Evolutionary conservation across 331 rosid species (phyloP).

Genomic region (Quercus lobata): DNA sequence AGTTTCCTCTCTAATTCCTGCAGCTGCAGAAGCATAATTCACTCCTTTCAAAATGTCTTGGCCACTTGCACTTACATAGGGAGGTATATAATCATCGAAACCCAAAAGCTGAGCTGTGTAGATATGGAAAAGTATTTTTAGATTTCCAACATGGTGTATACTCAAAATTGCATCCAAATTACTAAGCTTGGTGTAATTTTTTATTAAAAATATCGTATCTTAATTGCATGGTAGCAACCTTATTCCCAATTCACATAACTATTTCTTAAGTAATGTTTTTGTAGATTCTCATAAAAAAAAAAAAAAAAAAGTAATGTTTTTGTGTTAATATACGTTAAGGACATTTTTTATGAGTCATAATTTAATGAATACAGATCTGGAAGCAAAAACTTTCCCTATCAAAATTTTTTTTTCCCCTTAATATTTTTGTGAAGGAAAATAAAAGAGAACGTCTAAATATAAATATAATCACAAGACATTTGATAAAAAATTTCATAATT

Average conservation of each 20-base stretch:
- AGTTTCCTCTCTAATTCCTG: constrained; percentile 71
- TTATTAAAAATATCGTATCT: too few relatives aligned
- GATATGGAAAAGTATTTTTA: background rate
- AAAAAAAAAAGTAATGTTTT: too few relatives aligned
- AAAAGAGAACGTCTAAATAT: background rate
- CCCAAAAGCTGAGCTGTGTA: constrained; percentile 53
- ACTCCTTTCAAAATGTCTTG: constrained; percentile 54
- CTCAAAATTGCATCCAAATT: background rate
- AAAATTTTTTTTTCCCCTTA: background rate
- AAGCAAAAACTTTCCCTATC: too few relatives aligned
- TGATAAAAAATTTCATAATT: too few relatives aligned
- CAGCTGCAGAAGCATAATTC: constrained; percentile 75
- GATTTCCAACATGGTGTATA: background rate
- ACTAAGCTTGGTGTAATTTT: background rate
- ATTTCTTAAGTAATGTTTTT: too few relatives aligned
- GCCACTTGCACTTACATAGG: constrained; percentile 45
- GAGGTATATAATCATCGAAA: constrained; percentile 43
- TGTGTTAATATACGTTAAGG: too few relatives aligned
- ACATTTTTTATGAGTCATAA: too few relatives aligned
- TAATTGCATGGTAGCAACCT: too few relatives aligned
- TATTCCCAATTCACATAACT: too few relatives aligned
- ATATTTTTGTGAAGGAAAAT: background rate
- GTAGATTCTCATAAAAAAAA: too few relatives aligned
- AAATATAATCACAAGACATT: too few relatives aligned
- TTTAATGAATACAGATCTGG: too few relatives aligned